These are phyloP conservation scores for Wickerhamiella dianesei DNA, from an alignment of 805 yeast genomes.

Conservation along the genomic window DNA sequence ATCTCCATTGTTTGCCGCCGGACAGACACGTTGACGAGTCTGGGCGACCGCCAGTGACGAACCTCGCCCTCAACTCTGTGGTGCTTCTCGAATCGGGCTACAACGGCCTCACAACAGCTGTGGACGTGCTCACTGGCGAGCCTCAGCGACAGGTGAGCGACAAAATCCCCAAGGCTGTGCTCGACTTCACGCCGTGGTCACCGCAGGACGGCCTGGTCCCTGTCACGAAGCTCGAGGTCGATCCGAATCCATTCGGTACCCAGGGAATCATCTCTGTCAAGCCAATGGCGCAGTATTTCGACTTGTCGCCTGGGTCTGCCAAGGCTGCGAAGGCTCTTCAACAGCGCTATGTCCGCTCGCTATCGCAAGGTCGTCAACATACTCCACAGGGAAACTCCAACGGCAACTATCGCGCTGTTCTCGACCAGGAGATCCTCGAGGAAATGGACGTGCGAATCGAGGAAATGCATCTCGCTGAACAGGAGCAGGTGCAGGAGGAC, in stretches of 20 bases:
- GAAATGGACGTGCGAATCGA: slow-evolving; percentile 19
- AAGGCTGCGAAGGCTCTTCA: background rate
- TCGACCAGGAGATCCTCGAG: slow-evolving; percentile 13
- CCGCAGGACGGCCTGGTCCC: slow-evolving; percentile 16
- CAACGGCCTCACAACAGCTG: slow-evolving; percentile 20
- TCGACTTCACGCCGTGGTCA: slow-evolving; percentile 15
- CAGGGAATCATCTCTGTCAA: slow-evolving; percentile 21
- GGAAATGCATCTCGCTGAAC: slow-evolving; percentile 8
- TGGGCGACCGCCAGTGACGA: slow-evolving; percentile 16
- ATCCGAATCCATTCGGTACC: slow-evolving; percentile 20
- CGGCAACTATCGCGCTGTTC: background rate
- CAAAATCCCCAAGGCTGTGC: slow-evolving; percentile 19
- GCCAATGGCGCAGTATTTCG: slow-evolving; percentile 21
- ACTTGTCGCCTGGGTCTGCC: slow-evolving; percentile 16
- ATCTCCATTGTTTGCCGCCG: slow-evolving; percentile 9
- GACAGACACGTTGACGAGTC: slow-evolving; percentile 5
- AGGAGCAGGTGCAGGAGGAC: slow-evolving; percentile 16
- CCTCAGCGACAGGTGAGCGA: slow-evolving; percentile 20
- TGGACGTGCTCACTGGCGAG: slow-evolving; percentile 21
- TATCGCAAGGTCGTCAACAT: background rate
- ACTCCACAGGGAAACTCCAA: background rate
- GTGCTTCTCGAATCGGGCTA: slow-evolving; percentile 21
- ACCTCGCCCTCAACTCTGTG: slow-evolving; percentile 22
- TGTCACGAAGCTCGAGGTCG: slow-evolving; percentile 20
- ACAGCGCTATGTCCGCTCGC: background rate